Evolutionary conservation across 768 basidiomycete species (phyloP).

Genomic region (Hericium alpestre): DNA sequence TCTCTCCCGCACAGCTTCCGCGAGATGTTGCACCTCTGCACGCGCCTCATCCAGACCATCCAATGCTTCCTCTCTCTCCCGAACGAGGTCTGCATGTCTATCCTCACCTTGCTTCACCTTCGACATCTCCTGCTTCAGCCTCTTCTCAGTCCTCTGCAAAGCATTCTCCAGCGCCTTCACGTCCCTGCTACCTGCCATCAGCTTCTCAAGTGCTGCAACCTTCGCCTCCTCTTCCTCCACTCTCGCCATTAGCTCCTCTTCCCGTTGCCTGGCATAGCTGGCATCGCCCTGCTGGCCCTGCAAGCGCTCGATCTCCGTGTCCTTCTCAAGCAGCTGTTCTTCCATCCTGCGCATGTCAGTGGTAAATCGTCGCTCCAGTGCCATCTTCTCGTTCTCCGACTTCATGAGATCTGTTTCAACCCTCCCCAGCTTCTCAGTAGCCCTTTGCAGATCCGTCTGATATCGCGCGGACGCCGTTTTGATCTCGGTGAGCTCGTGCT

Average conservation of each 20-base stretch:
- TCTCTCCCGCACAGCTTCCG: constrained; percentile 12
- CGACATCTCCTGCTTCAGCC: constrained; percentile 31
- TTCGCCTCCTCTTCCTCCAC: constrained; percentile 68
- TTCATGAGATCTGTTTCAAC: constrained; percentile 39
- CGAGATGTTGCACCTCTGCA: constrained; percentile 17
- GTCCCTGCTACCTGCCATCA: constrained; percentile 32
- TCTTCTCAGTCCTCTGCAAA: constrained; percentile 12
- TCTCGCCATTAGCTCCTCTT: constrained; percentile 50
- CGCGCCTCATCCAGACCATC: constrained; percentile 31
- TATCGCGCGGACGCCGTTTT: constrained; percentile 34
- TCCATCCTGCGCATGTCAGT: constrained; percentile 35
- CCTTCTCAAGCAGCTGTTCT: constrained; percentile 39
- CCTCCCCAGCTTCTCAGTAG: constrained; percentile 37
- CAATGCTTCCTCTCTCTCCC: constrained; percentile 42
- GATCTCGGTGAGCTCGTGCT: constrained; percentile 43
- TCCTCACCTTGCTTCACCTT: constrained; percentile 31
- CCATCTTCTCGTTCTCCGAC: constrained; percentile 49
- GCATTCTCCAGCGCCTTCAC: constrained; percentile 25
- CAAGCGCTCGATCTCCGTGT: constrained; percentile 45
- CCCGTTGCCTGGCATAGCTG: constrained; percentile 32
- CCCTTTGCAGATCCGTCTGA: constrained; percentile 30
- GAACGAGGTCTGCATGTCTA: constrained; percentile 33
- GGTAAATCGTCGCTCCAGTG: constrained; percentile 36
- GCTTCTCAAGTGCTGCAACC: constrained; percentile 44
- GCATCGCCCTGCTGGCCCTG: constrained; percentile 26